These are phyloP conservation scores for Xanthoconium separans DNA, from an alignment of 1,284 basidiomycete species.

Conservation along the genomic window DNA sequence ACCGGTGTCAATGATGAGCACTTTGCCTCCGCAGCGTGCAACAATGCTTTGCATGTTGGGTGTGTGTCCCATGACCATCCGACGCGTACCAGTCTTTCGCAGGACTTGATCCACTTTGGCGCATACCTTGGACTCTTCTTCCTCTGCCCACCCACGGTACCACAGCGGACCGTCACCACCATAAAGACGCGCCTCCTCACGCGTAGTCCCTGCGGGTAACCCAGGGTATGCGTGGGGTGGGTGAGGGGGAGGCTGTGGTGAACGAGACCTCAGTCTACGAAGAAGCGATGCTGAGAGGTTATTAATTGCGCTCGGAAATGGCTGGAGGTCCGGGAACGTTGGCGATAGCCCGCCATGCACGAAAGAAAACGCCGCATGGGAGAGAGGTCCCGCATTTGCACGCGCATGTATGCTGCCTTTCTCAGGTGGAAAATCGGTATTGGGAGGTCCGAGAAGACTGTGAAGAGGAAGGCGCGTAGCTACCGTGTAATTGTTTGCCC, in stretches of 20 bases:
- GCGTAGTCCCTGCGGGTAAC: slow-evolving; percentile 64
- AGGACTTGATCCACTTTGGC: slow-evolving; percentile 67
- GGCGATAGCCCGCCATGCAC: slow-evolving; percentile 87
- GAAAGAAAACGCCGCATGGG: slow-evolving; percentile 79
- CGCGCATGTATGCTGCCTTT: slow-evolving; percentile 31
- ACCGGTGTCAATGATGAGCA: slow-evolving; percentile 91
- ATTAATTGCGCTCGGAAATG: slow-evolving; percentile 84
- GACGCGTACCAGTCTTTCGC: slow-evolving; percentile 70
- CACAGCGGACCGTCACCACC: slow-evolving; percentile 79
- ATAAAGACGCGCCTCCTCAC: slow-evolving; percentile 72
- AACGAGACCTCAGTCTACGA: slow-evolving; percentile 56
- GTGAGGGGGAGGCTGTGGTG: slow-evolving; percentile 68
- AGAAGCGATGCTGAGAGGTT: slow-evolving; percentile 65
- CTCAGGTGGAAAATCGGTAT: slow-evolving; percentile 65
- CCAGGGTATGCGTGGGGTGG: slow-evolving; percentile 80
- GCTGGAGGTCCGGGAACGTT: slow-evolving; percentile 64
- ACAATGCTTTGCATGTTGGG: slow-evolving; percentile 84
- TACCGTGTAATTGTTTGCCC: slow-evolving; percentile 85
- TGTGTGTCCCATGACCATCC: slow-evolving; percentile 95
- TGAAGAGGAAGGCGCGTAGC: slow-evolving; percentile 81
- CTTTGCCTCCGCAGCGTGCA: slow-evolving; percentile 79
- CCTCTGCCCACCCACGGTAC: slow-evolving; percentile 88
- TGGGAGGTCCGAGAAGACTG: slow-evolving; percentile 63
- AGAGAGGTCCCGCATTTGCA: slow-evolving; percentile 49
- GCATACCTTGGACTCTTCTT: slow-evolving; percentile 70